Evolutionary conservation across 345 rosid species (phyloP), one percentile per base, ranked within the genome.

Genomic region (Hibiscus tridactylites): DNA sequence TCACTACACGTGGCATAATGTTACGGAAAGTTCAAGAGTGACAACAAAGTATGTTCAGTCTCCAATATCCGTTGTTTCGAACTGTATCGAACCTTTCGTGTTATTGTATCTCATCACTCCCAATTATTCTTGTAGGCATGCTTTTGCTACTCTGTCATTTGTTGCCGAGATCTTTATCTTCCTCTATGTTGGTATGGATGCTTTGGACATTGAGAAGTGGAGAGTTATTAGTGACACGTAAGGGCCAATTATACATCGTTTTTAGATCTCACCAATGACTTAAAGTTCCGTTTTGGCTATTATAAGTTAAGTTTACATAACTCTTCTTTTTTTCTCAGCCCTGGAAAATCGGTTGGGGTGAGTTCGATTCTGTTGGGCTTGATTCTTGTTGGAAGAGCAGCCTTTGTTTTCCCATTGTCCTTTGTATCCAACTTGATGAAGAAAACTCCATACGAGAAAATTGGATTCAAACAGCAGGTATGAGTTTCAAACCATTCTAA

Each of bases 161-260:
- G 86, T 92, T 71, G 92, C 92, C n/a, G 99, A 95, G 90, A 88
- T 92, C 68, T 95, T 92, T 83, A 89, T 95, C 77, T 95, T 95
- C 81, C 97, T 90, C 60, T 95, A 92, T 77, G 97, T 94, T 76
- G 99, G 99, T 53, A 94, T 94, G 99, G 98, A 94, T 56, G 97
- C 98, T 76, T 77, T 95, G 69, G 97, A 95, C 73, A 92, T 95
- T 1, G 97, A 92, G 80, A 95, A 90, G 74, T 92, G 99, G 99
- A 81, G 72, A 29, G 88, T 81, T 62, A 88, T 90, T 53, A 88
- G 97, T 12, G 79, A 88, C 72, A 92, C 93, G 97, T 92, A 73
- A 78, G 85, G 85, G 61, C 70, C 56, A 13, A 75, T 52, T 21
- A 64, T 19, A 16, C 56, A 16, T n/a, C 50, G 68, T 29, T 59